phyloP scores from a whole-genome alignment of 495 filamentous ascomycete genomes.

The Talaromyces borbonicus region DNA sequence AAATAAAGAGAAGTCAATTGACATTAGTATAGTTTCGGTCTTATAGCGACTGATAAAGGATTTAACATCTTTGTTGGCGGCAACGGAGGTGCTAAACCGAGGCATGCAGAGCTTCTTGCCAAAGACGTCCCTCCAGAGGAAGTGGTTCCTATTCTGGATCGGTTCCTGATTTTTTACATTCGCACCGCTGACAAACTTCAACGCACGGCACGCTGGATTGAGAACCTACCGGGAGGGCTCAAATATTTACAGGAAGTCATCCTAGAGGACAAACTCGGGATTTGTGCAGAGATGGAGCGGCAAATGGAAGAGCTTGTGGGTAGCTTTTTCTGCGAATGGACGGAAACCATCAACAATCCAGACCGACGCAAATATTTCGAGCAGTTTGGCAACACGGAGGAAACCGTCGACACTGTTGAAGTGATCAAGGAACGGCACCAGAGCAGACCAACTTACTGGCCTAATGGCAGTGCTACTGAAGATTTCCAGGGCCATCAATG shows the following conservation, averaged over 20 bases:
- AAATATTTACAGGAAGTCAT: conserved; percentile 76
- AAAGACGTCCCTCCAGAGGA: conserved; percentile 85
- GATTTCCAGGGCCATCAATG: conserved; percentile 72
- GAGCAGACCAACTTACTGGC: conserved; percentile 73
- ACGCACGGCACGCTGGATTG: conserved; percentile 88
- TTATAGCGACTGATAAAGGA: conserved; percentile 90
- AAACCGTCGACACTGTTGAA: conserved; percentile 61
- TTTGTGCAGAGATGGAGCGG: conserved; percentile 73
- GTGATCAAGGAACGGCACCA: conserved; percentile 67
- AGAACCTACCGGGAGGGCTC: conserved; percentile 79
- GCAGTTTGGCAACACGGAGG: conserved; percentile 82
- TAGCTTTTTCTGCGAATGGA: conserved; percentile 95
- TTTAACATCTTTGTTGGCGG: conserved; percentile 93
- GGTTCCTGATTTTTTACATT: conserved; percentile 95
- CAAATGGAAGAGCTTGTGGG: conserved; percentile 87
- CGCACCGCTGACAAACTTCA: conserved; percentile 93
- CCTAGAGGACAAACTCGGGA: conserved; percentile 81
- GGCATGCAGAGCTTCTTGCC: conserved; percentile 77
- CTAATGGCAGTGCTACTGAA: conserved; percentile 53
- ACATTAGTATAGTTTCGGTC: conserved; percentile 55
- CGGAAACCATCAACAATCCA: conserved; percentile 66
- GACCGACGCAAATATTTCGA: conserved; percentile 61
- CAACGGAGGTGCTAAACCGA: conserved; percentile 84
- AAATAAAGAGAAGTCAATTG: neutral
- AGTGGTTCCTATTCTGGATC: conserved; percentile 77